These are phyloP conservation scores for Priceomyces haplophilus DNA, from an alignment of 805 yeast species.

Conservation along the genomic window DNA sequence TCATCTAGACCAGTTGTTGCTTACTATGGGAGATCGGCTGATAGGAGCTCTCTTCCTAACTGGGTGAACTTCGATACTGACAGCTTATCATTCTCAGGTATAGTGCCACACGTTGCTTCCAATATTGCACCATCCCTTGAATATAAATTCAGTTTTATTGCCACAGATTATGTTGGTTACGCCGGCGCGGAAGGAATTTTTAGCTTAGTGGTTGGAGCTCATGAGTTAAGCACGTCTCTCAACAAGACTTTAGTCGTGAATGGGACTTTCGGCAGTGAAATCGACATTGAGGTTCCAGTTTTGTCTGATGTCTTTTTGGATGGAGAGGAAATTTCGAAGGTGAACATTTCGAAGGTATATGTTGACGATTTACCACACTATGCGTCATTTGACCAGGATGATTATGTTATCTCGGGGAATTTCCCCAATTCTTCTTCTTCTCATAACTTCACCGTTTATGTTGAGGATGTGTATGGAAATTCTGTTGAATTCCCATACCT, in stretches of 20 bases:
- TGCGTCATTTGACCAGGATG: conserved; percentile 41
- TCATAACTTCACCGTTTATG: conserved; percentile 51
- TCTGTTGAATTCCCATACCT: conserved; percentile 55
- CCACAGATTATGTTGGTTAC: conserved; percentile 72
- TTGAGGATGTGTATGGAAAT: conserved; percentile 61
- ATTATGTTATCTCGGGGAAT: conserved; percentile 49
- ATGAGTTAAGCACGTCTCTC: conserved; percentile 66
- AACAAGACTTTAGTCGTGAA: conserved; percentile 57
- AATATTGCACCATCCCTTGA: conserved; percentile 81
- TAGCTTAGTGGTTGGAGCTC: conserved; percentile 81
- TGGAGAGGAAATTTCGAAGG: conserved; percentile 42
- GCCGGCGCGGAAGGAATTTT: conserved; percentile 70
- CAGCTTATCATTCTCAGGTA: conserved; percentile 71
- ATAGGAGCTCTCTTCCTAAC: conserved; percentile 84
- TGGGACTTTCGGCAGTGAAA: conserved; percentile 59
- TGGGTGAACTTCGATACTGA: conserved; percentile 75
- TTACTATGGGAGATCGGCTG: conserved; percentile 77
- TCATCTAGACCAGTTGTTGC: conserved; percentile 52
- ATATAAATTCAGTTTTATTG: conserved; percentile 70
- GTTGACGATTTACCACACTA: conserved; percentile 57
- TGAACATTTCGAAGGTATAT: conserved; percentile 56
- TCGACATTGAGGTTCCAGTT: conserved; percentile 60
- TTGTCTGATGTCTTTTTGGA: conserved; percentile 63
- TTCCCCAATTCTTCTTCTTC: conserved; percentile 47
- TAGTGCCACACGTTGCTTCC: conserved; percentile 84